Evolutionary conservation across 305 asterid genomes (phyloP), one percentile per base, ranked within the genome.

Genomic region (Petunia hybrid): DNA sequence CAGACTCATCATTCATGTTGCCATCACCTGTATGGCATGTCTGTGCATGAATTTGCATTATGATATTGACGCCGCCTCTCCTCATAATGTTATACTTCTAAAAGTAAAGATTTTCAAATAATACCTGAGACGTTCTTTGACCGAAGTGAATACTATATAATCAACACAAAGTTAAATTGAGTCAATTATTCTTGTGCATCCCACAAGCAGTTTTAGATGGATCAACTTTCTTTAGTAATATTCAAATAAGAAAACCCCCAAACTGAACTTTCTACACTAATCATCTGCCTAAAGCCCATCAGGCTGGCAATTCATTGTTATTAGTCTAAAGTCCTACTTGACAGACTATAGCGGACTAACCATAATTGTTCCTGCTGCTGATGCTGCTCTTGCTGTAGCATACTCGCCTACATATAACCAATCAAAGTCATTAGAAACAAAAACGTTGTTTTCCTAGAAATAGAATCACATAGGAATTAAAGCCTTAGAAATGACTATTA

Each of bases 361-460:
- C 86, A 83, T 83, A 79, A 83, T 83, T 55, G 86, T 83, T 43
- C 78, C 86, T 71, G 74, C 86, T 63, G 86, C 80, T 48, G 86
- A 38, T 53, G 86, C 86, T 38, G 86, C 86, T 83, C 86, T 73
- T 48, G 86, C 86, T 16, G 80, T 83, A 69, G 86, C 86, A 80
- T 83, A 83, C 62, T 83, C 86, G 38, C 86, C 86, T 83, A 79
- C 78, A 83, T 2, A 66, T 6, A 77, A 64, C 16, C n/a, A 79
- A 39, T 6, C 36, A 22, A 66, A n/a, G 41, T 8, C 5, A 79
- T 35, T 13, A 59, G 67, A 14, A 5, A 48, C 1, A 31, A 4
- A 36, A 36, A 10, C 8, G 3, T 39, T 63, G 9, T 51, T 51
- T 51, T 51, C 12, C n/a, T 2, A 51, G 57, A 51, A 8, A 8